phyloP scores from a whole-genome alignment of 495 filamentous ascomycete species.

The Penicillium coprophilum region DNA sequence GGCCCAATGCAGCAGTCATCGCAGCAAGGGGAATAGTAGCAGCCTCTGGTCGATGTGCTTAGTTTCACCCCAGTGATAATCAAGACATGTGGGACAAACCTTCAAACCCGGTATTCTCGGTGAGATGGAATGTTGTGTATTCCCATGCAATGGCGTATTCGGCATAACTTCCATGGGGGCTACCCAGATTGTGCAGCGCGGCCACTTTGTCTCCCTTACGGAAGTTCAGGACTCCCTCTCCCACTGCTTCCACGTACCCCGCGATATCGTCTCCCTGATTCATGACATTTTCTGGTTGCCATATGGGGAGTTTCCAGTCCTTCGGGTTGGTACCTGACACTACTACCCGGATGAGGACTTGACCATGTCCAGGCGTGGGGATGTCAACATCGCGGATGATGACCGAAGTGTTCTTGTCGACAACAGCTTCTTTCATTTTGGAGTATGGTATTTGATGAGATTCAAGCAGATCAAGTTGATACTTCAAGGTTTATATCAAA shows the following conservation, averaged over 20 bases:
- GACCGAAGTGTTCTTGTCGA: constrained; percentile 54
- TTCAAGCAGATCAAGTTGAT: neutral
- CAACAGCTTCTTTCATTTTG: constrained; percentile 66
- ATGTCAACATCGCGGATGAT: constrained; percentile 63
- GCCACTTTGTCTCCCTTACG: constrained; percentile 67
- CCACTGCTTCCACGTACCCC: constrained; percentile 63
- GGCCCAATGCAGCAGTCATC: constrained; percentile 67
- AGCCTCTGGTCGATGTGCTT: constrained; percentile 45
- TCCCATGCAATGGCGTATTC: constrained; percentile 68
- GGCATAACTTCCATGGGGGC: constrained; percentile 60
- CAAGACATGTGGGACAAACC: constrained; percentile 34
- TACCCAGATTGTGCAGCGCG: constrained; percentile 64
- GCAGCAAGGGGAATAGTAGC: constrained; percentile 71
- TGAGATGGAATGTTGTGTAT: constrained; percentile 69
- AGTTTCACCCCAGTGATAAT: neutral
- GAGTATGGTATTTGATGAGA: neutral
- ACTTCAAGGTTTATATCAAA: neutral
- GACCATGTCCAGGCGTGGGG: constrained; percentile 56
- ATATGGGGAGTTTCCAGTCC: constrained; percentile 64
- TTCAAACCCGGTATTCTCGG: constrained; percentile 63
- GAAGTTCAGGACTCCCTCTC: constrained; percentile 60
- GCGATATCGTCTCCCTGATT: constrained; percentile 76
- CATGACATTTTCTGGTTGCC: constrained; percentile 15
- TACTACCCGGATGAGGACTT: constrained; percentile 70
- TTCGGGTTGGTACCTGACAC: constrained; percentile 75